Conservation (phyloP, 345 rosid genomes). For the Aegle marmelos region DNA sequence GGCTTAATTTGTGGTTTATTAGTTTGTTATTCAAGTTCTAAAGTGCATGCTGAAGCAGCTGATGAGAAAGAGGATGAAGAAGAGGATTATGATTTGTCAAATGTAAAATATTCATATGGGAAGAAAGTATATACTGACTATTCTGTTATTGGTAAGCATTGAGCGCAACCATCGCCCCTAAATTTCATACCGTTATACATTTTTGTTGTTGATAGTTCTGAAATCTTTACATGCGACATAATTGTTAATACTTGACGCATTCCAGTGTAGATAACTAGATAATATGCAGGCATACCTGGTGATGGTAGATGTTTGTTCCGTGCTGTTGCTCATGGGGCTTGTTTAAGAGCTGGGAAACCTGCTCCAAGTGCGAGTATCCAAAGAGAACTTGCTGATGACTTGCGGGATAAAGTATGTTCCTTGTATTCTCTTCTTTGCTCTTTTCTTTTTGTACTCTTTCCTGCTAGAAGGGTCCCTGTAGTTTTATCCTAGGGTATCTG, state of each 20-base stretch:
- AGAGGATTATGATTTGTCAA: constrained; percentile 24
- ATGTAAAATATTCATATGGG: constrained; percentile 50
- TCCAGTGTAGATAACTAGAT: constrained; percentile 11
- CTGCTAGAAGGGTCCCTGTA: not conserved
- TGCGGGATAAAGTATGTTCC: constrained; percentile 52
- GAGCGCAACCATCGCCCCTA: constrained; percentile 13
- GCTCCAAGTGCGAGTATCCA: constrained; percentile 68
- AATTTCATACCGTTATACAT: not conserved
- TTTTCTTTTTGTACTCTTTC: not conserved
- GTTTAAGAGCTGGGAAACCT: constrained; percentile 59
- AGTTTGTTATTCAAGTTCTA: constrained; percentile 62
- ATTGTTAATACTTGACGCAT: not conserved
- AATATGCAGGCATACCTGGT: constrained; percentile 80
- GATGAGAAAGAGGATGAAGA: constrained; percentile 32
- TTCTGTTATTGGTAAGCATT: constrained; percentile 71
- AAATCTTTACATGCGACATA: not conserved
- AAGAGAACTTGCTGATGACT: constrained; percentile 80
- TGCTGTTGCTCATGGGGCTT: constrained; percentile 84
- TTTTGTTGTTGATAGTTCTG: not conserved
- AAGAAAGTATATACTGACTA: constrained; percentile 79
- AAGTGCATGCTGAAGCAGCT: constrained; percentile 56
- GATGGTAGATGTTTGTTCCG: constrained; percentile 98
- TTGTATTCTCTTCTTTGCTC: not conserved
- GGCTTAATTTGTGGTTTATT: constrained; percentile 60
- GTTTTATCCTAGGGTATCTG: not conserved